phyloP scores from a whole-genome alignment of 352 stramenopile genomes.

The Phytophthora pluvialis region DNA sequence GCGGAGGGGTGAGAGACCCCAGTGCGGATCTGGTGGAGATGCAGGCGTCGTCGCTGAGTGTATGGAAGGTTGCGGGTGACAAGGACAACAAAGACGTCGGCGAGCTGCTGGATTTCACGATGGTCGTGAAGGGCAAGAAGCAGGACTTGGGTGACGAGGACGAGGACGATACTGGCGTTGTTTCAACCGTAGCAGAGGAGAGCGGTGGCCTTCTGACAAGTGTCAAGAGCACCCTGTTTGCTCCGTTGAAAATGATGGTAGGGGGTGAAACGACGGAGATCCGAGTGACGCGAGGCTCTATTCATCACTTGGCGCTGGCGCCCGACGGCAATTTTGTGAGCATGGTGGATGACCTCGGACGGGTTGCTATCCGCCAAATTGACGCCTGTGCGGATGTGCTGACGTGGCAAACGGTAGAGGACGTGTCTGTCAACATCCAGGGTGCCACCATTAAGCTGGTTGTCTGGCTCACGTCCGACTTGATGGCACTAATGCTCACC shows the following conservation, averaged over 20 bases:
- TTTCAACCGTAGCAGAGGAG: slow-evolving; percentile 5
- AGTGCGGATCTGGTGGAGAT: slow-evolving; percentile 56
- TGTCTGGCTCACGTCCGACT: slow-evolving; percentile 34
- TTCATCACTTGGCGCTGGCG: slow-evolving; percentile 52
- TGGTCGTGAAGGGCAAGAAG: slow-evolving; percentile 49
- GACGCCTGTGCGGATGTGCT: slow-evolving; percentile 64
- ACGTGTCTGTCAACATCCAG: neutral
- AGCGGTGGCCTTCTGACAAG: slow-evolving; percentile 27
- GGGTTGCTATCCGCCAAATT: slow-evolving; percentile 65
- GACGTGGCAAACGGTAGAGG: slow-evolving; percentile 54
- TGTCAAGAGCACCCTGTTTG: slow-evolving; percentile 37
- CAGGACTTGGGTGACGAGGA: neutral
- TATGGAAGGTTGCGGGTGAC: slow-evolving; percentile 53
- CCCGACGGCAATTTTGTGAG: slow-evolving; percentile 56
- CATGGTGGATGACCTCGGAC: slow-evolving; percentile 56
- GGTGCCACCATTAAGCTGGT: slow-evolving; percentile 20
- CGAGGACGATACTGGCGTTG: neutral
- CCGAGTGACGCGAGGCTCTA: slow-evolving; percentile 38
- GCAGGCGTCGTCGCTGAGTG: slow-evolving; percentile 66
- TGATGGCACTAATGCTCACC: slow-evolving; percentile 32
- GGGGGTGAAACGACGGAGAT: slow-evolving; percentile 26
- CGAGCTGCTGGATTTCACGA: slow-evolving; percentile 74
- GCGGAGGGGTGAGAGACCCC: slow-evolving; percentile 57
- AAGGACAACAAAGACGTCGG: slow-evolving; percentile 46
- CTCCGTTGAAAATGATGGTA: slow-evolving; percentile 52